Base-by-base conservation (phyloP, 1,139 yeast genomes). In the Suhomyces atakaporum region DNA sequence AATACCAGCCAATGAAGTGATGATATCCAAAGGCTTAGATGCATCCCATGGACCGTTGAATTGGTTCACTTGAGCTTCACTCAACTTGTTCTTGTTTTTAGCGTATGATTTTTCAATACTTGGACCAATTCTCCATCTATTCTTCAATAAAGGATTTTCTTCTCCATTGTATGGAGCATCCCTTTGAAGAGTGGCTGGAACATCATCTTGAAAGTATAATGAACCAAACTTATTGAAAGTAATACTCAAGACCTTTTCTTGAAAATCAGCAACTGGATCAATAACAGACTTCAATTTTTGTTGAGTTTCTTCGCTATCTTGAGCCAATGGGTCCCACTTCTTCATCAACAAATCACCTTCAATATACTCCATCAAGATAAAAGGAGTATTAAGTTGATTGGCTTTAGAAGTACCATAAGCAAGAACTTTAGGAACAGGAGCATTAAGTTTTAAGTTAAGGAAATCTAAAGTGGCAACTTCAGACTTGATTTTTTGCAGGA, bases 391-490 rank as follows among this genome's bases (percentile, higher is more conserved):
- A 27, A 89, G 55, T 10, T 79, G 73, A 56, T 89, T 90, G 31
- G 73, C 60, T 23, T 73, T 64, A 37, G 79, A 75, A 24, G 79
- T 69, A 39, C 85, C 84, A 67, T 84, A 92, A 18, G 90, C 79
- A 36, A 82, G 63, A 7, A 88, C 85, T 47, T 77, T 78, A 28
- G 97, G 97, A 31, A 85, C 86, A 21, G 75, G 71, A 29, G 69
- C 58, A 2, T 66, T 68, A 27, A 80, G 58, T 48, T 80, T 81
- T 49, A 75, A 62, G 34, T 70, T 61, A 38, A 83, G 72, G 58
- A 86, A 90, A 60, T 90, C 97, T 69, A 85, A 69, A 2, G 97
- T 90, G 15, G 98, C 98, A 31, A 83, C 96, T 62, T 92, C 98
- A 59, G 92, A 81, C 58, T 84, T 82, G 53, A 92, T 71, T 47